A percentile compares a stretch with the other conserved stretches of the same genome.
phyloP scores from a whole-genome alignment of 2,329 filamentous ascomycete species.

The Didymella pinodella region DNA sequence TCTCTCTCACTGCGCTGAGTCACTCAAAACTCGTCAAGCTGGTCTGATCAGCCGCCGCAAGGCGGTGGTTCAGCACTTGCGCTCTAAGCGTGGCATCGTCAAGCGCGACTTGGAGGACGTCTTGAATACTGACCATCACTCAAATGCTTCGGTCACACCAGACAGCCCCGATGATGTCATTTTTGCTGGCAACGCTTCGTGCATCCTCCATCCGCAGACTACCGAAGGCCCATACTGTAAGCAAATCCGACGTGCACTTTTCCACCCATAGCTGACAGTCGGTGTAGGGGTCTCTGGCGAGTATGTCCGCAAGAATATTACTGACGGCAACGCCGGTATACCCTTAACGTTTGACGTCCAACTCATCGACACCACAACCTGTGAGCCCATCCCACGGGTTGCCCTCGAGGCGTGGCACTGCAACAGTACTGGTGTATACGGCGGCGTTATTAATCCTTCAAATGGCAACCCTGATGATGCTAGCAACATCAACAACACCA shows the following conservation, averaged over 20 bases:
- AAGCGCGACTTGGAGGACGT: conserved; percentile 29
- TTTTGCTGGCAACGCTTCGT: conserved; percentile 35
- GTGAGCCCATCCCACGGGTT: conserved; percentile 56
- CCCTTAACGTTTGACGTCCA: conserved; percentile 59
- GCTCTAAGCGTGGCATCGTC: conserved; percentile 34
- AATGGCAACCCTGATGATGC: conserved; percentile 49
- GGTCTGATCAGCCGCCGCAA: conserved; percentile 49
- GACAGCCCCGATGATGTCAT: conserved; percentile 27
- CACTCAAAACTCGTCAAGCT: conserved; percentile 45
- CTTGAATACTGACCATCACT: conserved; percentile 35
- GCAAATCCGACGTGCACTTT: not conserved
- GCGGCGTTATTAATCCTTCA: conserved; percentile 51
- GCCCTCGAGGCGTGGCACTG: conserved; percentile 60
- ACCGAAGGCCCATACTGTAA: conserved; percentile 38
- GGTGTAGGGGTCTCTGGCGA: conserved; percentile 50
- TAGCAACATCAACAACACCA: conserved; percentile 41
- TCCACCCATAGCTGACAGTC: not conserved
- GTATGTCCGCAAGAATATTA: conserved; percentile 57
- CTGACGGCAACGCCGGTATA: conserved; percentile 57
- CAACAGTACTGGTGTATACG: conserved; percentile 53
- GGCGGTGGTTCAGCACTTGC: conserved; percentile 48
- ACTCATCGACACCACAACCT: conserved; percentile 61
- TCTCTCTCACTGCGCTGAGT: conserved; percentile 51
- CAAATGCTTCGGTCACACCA: conserved; percentile 25
- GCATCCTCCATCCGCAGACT: conserved; percentile 35